Base-by-base conservation (phyloP, 495 filamentous ascomycete genomes). In the Patellaria atrata region DNA sequence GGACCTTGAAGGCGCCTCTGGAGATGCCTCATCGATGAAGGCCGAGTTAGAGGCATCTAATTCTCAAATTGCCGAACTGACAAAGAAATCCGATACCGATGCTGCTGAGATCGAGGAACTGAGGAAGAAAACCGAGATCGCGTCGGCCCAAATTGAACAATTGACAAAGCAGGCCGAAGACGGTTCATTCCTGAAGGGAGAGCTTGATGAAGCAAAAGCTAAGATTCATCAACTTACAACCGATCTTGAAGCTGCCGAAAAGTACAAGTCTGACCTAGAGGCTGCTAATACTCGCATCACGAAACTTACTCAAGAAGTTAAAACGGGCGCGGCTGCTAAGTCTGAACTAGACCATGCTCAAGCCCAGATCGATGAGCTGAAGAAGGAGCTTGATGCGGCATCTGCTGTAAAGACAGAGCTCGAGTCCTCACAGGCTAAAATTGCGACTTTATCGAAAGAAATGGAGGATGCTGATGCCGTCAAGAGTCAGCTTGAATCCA, bases 261-360 rank as follows among this genome's bases (percentile, higher is more conserved):
- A 9, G n/a, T 11, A 11, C 21, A 16, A 27, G 21, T 8, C 13
- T n/a, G 6, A 33, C 18, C 14, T 25, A 3, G 34, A 38, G 4
- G 24, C 14, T 4, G 9, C 31, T 8, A 28, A 15, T 11, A 14
- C 15, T 4, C 32, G 38, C 22, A 8, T 32, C 6, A 4, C 39
- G 4, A 33, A 42, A 10, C 33, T 35, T n/a, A n/a, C n/a, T n/a
- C n/a, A n/a, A n/a, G n/a, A n/a, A n/a, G n/a, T n/a, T n/a, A n/a
- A n/a, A n/a, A n/a, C n/a, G 10, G 39, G 37, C 5, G 13, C 35
- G 4, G 19, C 37, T n/a, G n/a, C 15, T 13, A 37, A 37, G 24
- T 17, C 32, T 7, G 30, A 40, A 1, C 22, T 47, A 1, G 40
- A 48, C 17, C 37, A 38, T 17, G 26, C 27, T 20, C 28, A 22